Evolutionary conservation across 2,329 filamentous ascomycete species (phyloP), one percentile per base, ranked within the genome.

Genomic region (Colletotrichum tabaci): DNA sequence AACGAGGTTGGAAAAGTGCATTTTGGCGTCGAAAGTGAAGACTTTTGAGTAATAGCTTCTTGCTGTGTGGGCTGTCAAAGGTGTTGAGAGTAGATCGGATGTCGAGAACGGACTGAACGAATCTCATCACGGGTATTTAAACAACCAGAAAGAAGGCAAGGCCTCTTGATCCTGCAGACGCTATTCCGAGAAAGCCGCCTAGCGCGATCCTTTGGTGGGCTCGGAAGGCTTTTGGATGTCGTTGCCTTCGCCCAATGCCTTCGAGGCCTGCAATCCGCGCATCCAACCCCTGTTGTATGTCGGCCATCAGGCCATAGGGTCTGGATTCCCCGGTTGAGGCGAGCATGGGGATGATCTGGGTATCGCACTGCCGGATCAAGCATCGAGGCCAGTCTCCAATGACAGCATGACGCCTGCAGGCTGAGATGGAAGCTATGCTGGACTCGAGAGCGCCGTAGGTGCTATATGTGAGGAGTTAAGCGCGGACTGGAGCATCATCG

Each of bases 1-100:
- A 38, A 58, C 4, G 18, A 67, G 23, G 8, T n/a, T 67, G 16
- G 38, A 53, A 18, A 67, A n/a, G 13, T 63, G 57, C 68, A 71
- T 71, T 2, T 47, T 57, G 23, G 13, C 6, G 15, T 5, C 2
- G n/a, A 2, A 1, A 12, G 4, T 15, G 7, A 7, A 8, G 21
- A 12, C 26, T 40, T 18, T 40, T 26, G 10, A 23, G 12, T 13
- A 21, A 2, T 13, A 4, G 21, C 8, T 23, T 3, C 2, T 13
- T 12, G 15, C 2, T 23, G 1, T 61, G 2, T 12, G 35, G 3
- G 18, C 21, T 23, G 18, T 3, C 7, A 9, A 15, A 23, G 9
- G 5, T 15, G 13, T 4, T 18, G 6, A 40, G 12, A 6, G 9
- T 21, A 30, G n/a, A 23, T 16, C 7, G 42, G 26, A 23, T 21